Conservation (phyloP, 164 flowering plant species). For the Umbilicus rupestris region DNA sequence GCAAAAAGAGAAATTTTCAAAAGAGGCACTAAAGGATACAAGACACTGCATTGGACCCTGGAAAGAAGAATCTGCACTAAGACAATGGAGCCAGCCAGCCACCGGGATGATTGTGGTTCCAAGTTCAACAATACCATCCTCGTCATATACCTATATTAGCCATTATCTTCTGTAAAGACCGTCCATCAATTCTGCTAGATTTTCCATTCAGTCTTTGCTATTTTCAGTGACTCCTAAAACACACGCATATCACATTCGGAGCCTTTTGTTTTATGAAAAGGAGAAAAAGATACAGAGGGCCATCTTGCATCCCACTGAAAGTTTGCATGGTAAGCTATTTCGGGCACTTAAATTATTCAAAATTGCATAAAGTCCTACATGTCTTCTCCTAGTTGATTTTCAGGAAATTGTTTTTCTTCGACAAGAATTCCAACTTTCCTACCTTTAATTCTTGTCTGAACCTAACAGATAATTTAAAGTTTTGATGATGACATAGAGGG, state of each 20-base stretch:
- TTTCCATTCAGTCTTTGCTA: not conserved
- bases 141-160: constrained; percentile 1
- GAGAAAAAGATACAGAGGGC: not conserved
- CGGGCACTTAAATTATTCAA: not conserved
- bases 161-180: not conserved
- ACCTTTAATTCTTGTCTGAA: not conserved
- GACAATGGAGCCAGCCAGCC: not conserved
- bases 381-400: not conserved
- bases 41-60: not conserved
- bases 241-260: not conserved
- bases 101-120: not conserved
- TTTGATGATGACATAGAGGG: not conserved
- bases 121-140: not conserved
- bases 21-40: not conserved
- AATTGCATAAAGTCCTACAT: not conserved
- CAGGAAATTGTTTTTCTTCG: not conserved
- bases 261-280: not conserved
- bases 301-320: not conserved
- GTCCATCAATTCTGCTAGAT: not conserved
- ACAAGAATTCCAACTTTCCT: not conserved
- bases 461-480: not conserved
- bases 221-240: not conserved
- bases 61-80: not conserved
- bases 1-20: not conserved
- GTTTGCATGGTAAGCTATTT: not conserved